A percentile compares a stretch with the other conserved stretches of the same genome.
phyloP scores from a whole-genome alignment of 2,329 filamentous ascomycete genomes.

The Lasiodiplodia sp. region DNA sequence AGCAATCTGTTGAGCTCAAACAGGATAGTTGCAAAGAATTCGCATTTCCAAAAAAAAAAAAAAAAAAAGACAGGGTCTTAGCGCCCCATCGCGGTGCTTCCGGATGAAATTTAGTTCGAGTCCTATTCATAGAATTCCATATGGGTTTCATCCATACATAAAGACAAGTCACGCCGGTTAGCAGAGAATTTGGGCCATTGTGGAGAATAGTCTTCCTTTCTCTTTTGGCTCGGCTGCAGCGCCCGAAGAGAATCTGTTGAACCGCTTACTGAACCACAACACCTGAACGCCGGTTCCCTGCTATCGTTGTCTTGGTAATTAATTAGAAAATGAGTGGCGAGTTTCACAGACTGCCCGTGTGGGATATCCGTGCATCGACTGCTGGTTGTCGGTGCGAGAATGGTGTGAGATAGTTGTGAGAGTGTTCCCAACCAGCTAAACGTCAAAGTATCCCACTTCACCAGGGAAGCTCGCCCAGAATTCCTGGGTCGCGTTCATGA shows the following conservation, averaged over 20 bases:
- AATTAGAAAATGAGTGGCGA: background rate
- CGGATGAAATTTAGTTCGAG: too few species aligned
- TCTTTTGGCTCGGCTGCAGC: background rate
- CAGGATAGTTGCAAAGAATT: too few species aligned
- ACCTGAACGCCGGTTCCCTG: background rate
- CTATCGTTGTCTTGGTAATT: background rate
- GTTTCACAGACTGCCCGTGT: background rate
- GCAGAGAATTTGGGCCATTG: background rate
- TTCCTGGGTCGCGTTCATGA: conserved; percentile 48
- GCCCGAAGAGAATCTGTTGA: background rate
- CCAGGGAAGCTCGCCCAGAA: conserved; percentile 50
- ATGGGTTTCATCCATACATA: background rate
- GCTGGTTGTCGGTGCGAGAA: too few species aligned
- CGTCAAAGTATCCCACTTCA: conserved; percentile 40
- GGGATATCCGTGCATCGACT: background rate
- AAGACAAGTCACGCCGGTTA: background rate
- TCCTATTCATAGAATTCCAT: too few species aligned
- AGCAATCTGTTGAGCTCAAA: too few species aligned
- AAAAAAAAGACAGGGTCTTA: background rate
- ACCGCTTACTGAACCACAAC: background rate
- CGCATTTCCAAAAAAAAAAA: background rate
- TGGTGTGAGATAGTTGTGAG: too few species aligned
- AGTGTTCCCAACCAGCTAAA: background rate
- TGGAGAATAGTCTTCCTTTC: background rate
- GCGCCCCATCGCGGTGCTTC: too few species aligned